Percentiles rank a stretch among this genome's conserved stretches.
Evolutionary conservation across 176 grass and related monocot genomes (phyloP).

Genomic region (Aegilops sharonensis): DNA sequence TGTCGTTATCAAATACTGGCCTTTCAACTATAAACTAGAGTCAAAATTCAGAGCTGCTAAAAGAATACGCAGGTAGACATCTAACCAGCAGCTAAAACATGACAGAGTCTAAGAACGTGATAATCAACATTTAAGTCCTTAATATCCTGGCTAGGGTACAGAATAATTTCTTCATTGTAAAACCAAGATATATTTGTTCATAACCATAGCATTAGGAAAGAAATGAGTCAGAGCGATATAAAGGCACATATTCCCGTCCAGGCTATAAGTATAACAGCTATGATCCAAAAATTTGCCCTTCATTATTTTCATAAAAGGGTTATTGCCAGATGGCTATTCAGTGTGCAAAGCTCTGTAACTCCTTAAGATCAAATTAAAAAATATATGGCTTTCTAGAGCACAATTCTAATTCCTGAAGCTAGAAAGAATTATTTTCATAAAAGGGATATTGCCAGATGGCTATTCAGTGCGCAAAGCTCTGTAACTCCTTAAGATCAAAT

Average conservation of each 20-base stretch:
- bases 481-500: neutral
- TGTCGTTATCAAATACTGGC: constrained; percentile 15
- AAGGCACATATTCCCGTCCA: neutral
- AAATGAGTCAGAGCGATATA: neutral
- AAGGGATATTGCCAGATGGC: neutral
- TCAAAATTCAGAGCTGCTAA: constrained; percentile 9
- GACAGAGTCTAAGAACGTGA: neutral
- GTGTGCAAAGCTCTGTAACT: neutral
- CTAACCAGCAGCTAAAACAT: constrained; percentile 8
- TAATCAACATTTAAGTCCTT: neutral
- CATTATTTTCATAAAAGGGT: neutral
- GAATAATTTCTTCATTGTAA: neutral
- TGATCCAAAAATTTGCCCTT: neutral
- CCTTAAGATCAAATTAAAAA: neutral
- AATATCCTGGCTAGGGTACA: neutral
- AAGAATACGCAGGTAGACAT: neutral
- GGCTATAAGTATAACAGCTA: neutral
- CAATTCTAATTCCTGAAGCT: neutral
- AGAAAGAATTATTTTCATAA: neutral
- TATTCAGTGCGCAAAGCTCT: constrained; percentile 10
- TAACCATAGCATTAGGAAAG: constrained; percentile 2
- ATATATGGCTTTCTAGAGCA: neutral
- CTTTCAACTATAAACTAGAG: constrained; percentile 21
- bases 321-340: neutral
- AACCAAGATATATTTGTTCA: neutral